phyloP scores from a whole-genome alignment of 2,329 filamentous ascomycete species.

The Diplodia mutila region DNA sequence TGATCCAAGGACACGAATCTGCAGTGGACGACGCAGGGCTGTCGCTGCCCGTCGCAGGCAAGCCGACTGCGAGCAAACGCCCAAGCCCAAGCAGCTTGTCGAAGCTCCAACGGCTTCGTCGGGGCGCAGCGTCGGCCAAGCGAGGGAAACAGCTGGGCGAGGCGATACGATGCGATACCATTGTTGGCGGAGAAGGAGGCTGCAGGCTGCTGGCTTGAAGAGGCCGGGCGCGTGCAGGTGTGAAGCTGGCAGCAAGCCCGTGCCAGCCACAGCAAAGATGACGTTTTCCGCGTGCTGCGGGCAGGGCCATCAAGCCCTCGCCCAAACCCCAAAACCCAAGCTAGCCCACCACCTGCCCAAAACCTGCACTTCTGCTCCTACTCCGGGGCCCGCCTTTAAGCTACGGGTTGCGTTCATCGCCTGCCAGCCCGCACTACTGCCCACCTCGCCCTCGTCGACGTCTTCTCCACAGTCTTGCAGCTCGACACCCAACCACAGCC shows the following conservation, averaged over 20 bases:
- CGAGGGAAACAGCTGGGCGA: not conserved
- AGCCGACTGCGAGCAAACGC: not conserved
- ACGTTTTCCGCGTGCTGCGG: not conserved
- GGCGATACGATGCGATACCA: not conserved
- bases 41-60: not conserved
- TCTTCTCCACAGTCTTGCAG: slow-evolving; percentile 4
- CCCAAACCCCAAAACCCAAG: slow-evolving; percentile 8
- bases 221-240: not conserved
- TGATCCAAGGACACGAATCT: slow-evolving; percentile 7
- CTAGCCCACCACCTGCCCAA: slow-evolving; percentile 12
- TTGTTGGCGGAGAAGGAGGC: not conserved
- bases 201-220: not conserved
- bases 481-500: not conserved
- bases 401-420: not conserved
- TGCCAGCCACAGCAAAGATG: slow-evolving; percentile 10
- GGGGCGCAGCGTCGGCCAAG: not conserved
- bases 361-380: slow-evolving; percentile 22
- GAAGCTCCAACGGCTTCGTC: not conserved
- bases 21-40: slow-evolving; percentile 11
- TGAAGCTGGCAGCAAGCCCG: slow-evolving; percentile 8
- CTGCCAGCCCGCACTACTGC: not conserved
- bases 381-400: slow-evolving; percentile 15
- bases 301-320: not conserved
- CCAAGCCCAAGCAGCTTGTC: not conserved
- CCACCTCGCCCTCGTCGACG: not conserved